Conservation (phyloP, 2,329 filamentous ascomycete species). For the Colletotrichum lupini region DNA sequence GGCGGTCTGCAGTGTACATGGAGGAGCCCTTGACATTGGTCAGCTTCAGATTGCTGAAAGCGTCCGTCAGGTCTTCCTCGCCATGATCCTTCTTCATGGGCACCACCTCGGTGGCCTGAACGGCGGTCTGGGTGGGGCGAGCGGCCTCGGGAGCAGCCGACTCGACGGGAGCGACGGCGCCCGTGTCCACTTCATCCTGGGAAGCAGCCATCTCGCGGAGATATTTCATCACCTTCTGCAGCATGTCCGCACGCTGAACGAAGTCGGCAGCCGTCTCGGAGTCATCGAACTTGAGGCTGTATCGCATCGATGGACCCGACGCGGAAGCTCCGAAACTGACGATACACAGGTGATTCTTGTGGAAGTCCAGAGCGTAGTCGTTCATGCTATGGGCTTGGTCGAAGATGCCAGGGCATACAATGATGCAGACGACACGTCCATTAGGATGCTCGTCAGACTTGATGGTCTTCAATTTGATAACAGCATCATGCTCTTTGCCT, state of each 20-base stretch:
- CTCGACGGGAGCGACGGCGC: neutral
- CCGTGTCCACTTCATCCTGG: neutral
- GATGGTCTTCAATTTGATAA: neutral
- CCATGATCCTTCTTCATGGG: neutral
- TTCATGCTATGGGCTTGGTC: neutral
- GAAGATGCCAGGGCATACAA: neutral
- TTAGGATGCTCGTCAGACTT: neutral
- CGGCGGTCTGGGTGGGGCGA: neutral
- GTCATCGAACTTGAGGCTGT: neutral
- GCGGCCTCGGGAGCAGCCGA: neutral
- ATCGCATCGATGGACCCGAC: neutral
- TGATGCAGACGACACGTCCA: neutral
- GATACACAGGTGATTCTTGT: neutral
- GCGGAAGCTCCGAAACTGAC: neutral
- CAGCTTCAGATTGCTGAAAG: slow-evolving; percentile 18
- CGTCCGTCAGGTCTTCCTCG: neutral
- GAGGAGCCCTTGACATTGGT: slow-evolving; percentile 13
- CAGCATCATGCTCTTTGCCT: neutral
- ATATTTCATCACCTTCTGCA: neutral
- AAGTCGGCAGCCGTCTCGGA: neutral
- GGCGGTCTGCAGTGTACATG: slow-evolving; percentile 19
- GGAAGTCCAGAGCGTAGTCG: neutral
- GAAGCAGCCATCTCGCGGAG: neutral
- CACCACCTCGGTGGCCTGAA: neutral
- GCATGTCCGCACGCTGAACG: neutral